Percentiles rank a stretch among this genome's conserved stretches.
These are phyloP conservation scores for Hypoxylon cercidicola DNA, from an alignment of 495 filamentous ascomycete species.

Conservation along the genomic window DNA sequence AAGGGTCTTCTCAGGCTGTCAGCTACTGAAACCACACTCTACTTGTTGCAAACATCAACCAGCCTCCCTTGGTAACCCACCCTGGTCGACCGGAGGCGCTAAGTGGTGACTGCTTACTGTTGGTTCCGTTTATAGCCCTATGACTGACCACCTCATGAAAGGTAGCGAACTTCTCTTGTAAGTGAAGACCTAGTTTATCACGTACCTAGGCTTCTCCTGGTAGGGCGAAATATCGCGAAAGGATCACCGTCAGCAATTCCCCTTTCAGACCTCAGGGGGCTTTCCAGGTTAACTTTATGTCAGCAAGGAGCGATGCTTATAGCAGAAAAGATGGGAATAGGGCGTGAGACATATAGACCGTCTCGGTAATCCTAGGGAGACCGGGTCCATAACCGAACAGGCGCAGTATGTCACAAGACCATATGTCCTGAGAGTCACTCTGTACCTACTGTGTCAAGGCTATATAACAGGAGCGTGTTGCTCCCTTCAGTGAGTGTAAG, in stretches of 20 bases:
- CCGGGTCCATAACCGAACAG: too few species aligned
- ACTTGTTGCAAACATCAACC: not conserved
- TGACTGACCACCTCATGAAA: not conserved
- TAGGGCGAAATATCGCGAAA: not conserved
- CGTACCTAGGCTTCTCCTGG: not conserved
- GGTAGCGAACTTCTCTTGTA: not conserved
- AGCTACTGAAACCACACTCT: too few species aligned
- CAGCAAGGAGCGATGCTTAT: slow-evolving; percentile 11
- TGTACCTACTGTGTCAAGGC: not conserved
- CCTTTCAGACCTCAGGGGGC: slow-evolving; percentile 1
- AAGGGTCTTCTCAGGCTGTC: too few species aligned
- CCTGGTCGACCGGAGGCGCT: not conserved
- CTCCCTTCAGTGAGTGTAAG: not conserved
- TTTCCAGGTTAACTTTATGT: slow-evolving; percentile 20
- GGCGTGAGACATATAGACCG: slow-evolving; percentile 19
- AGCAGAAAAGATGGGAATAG: slow-evolving; percentile 11
- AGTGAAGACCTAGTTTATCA: slow-evolving; percentile 1
- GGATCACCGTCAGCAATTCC: slow-evolving; percentile 31
- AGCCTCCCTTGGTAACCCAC: not conserved
- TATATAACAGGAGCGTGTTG: slow-evolving; percentile 14
- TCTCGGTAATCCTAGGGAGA: too few species aligned
- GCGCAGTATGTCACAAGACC: too few species aligned
- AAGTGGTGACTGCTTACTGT: slow-evolving; percentile 1
- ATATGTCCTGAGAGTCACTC: too few species aligned
- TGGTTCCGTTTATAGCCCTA: not conserved